Evolutionary conservation across 805 yeast species (phyloP).

Genomic region (Lipomyces yamanashiensis): DNA sequence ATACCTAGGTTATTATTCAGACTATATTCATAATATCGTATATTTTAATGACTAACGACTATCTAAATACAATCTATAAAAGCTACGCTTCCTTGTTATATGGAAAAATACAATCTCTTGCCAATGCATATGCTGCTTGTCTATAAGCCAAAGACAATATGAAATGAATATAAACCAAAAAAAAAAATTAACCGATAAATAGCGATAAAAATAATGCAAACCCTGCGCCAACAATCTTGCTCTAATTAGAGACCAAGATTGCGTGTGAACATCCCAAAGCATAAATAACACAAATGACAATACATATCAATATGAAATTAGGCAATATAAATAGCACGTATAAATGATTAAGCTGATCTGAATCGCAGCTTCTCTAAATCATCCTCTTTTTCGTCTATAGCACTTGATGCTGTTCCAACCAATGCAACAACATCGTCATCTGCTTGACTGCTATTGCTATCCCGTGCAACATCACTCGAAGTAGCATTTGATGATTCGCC

Average conservation of each 20-base stretch:
- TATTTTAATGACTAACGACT: too few relatives aligned
- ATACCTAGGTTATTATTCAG: too few relatives aligned
- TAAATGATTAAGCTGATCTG: neutral
- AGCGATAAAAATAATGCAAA: neutral
- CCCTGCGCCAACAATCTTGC: neutral
- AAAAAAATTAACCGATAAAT: neutral
- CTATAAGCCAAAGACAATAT: neutral
- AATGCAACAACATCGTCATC: conserved; percentile 3
- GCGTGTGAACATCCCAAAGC: neutral
- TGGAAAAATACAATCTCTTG: too few relatives aligned
- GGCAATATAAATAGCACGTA: neutral
- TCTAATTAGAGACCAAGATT: neutral
- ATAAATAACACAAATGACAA: neutral
- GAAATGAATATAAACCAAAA: neutral
- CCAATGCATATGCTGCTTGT: neutral
- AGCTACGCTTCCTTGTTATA: too few relatives aligned
- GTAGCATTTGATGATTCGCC: conserved; percentile 8
- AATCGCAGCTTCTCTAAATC: neutral
- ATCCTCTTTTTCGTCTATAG: neutral
- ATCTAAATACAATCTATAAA: too few relatives aligned
- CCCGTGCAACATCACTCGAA: conserved; percentile 10
- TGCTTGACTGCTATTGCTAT: conserved; percentile 1
- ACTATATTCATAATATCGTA: too few relatives aligned
- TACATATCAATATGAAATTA: neutral
- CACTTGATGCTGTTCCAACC: neutral